These are phyloP conservation scores for Aspergillus puulaauensis DNA, from an alignment of 2,329 filamentous ascomycete genomes.

Conservation along the genomic window DNA sequence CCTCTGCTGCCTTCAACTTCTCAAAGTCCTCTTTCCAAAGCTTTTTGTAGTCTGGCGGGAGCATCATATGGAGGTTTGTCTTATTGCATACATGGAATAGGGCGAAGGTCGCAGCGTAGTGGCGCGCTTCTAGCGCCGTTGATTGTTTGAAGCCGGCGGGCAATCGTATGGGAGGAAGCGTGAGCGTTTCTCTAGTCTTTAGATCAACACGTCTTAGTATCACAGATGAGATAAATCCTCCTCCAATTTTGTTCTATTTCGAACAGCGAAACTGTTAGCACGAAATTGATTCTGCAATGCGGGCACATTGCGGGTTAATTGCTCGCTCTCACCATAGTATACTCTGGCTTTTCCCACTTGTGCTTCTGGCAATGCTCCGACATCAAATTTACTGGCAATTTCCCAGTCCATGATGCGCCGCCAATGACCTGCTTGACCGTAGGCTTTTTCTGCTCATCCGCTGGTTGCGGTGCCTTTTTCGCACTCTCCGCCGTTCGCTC, in stretches of 20 bases:
- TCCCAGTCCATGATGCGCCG: slow-evolving; percentile 95
- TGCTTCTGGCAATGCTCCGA: slow-evolving; percentile 95
- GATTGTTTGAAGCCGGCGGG: slow-evolving; percentile 74
- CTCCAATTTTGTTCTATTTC: slow-evolving; percentile 61
- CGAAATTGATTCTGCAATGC: neutral
- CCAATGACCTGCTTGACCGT: slow-evolving; percentile 77
- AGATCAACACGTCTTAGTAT: slow-evolving; percentile 70
- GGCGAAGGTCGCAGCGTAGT: slow-evolving; percentile 89
- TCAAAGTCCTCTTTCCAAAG: slow-evolving; percentile 89
- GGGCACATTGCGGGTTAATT: neutral
- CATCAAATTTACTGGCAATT: slow-evolving; percentile 88
- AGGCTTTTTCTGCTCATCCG: slow-evolving; percentile 56
- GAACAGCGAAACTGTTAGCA: slow-evolving; percentile 14
- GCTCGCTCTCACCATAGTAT: slow-evolving; percentile 65
- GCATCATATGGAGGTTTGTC: slow-evolving; percentile 91
- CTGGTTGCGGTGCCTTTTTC: slow-evolving; percentile 35
- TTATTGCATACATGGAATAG: slow-evolving; percentile 91
- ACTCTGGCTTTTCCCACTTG: slow-evolving; percentile 92
- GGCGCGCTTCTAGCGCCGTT: slow-evolving; percentile 83
- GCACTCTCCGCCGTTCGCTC: slow-evolving; percentile 31
- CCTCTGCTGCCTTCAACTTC: slow-evolving; percentile 75
- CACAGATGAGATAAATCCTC: slow-evolving; percentile 77
- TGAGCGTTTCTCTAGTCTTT: slow-evolving; percentile 77
- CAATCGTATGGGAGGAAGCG: slow-evolving; percentile 77
- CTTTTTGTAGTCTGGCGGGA: slow-evolving; percentile 85